Base-by-base conservation (phyloP, 805 yeast species). In the Lachancea waltii region DNA sequence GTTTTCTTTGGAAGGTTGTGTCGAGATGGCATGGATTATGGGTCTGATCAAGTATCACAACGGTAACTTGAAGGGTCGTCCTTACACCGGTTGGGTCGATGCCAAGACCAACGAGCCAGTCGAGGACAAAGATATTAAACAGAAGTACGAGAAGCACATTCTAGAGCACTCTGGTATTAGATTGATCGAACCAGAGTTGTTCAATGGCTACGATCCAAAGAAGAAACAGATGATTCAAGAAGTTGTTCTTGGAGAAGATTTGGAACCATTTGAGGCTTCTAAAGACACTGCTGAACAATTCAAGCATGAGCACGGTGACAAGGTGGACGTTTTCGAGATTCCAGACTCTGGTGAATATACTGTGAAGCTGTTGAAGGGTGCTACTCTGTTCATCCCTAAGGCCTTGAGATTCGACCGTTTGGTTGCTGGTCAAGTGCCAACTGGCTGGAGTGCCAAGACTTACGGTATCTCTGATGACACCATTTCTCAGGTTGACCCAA, bases 11-110 rank as follows among this genome's bases (percentile, higher is more conserved):
- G 98, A 92, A 68, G 98, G 98, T 58, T 83, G 96, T 59, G 82
- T 92, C 60, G 98, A 92, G 70, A 89, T 92, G 95, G 97, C 99
- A 35, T 92, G 97, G 97, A 89, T 92, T 54, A 92, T 92, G 97
- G 97, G 97, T 51, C 75, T 84, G 60, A 89, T 92, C 69, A 86
- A 85, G 68, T 92, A 92, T 70, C 92, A 85, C 70, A 85, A 85
- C 51, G 97, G 96, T 69, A 59, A 59, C 45, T 46, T 61, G 45
- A 61, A 61, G 48, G 65, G 65, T 32, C 79, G 80, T 63, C 90
- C 87, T 55, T 89, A 89, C 71, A 72, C 92, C 33, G 97, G 97
- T 54, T 92, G 98, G 98, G 85, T 90, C 52, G 99, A 92, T 62
- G 79, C 95, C 48, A 89, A 90, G 75, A 79, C 96, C 44, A 79